phyloP scores from a whole-genome alignment of 2,329 filamentous ascomycete species.

The Pseudogymnoascus sp. region DNA sequence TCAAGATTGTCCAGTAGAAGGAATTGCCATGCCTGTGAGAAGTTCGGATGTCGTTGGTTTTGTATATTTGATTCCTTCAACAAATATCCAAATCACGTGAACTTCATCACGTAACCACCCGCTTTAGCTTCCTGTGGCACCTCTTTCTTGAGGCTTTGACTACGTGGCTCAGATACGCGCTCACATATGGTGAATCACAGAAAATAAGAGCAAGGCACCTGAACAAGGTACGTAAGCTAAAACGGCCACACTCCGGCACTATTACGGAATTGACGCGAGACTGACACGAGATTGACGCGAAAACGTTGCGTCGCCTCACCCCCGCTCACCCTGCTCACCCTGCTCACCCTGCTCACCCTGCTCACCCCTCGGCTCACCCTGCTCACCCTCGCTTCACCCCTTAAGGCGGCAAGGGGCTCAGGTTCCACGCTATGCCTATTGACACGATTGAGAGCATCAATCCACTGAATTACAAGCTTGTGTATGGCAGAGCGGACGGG shows the following conservation, averaged over 20 bases:
- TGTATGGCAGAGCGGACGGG: too few species aligned
- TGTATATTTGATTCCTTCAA: constrained; percentile 25
- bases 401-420: too few species aligned
- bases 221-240: background rate
- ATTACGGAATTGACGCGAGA: constrained; percentile 24
- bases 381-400: too few species aligned
- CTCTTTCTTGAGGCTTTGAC: constrained; percentile 30
- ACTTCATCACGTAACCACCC: constrained; percentile 32
- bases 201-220: constrained; percentile 40
- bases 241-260: background rate
- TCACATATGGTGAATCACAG: background rate
- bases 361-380: too few species aligned
- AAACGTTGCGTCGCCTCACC: background rate
- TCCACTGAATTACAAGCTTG: too few species aligned
- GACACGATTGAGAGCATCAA: too few species aligned
- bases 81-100: background rate
- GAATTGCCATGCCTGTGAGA: constrained; percentile 40
- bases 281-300: constrained; percentile 30
- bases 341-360: too few species aligned
- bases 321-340: too few species aligned
- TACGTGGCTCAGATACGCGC: too few species aligned
- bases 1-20: constrained; percentile 15
- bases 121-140: background rate
- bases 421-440: too few species aligned
- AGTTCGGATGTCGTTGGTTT: constrained; percentile 39